Conservation (phyloP, 805 yeast species). For the Yarrowia phangngaensis region DNA sequence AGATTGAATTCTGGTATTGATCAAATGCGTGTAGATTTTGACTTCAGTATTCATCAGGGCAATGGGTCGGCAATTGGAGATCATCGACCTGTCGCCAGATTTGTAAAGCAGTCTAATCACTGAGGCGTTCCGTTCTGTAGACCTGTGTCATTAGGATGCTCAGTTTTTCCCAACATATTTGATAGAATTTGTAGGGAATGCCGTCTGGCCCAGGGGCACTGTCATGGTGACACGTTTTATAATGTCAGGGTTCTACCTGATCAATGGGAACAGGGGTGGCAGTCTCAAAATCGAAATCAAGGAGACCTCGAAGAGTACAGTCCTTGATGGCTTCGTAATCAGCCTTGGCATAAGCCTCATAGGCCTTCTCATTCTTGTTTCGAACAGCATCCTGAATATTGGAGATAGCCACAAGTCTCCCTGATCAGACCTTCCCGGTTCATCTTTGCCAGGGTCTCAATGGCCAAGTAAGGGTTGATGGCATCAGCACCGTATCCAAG, state of each 20-base stretch:
- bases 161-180: too few relatives aligned
- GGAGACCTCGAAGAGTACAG: slow-evolving; percentile 90
- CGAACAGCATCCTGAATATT: slow-evolving; percentile 97
- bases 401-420: slow-evolving; percentile 71
- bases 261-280: slow-evolving; percentile 82
- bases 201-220: too few relatives aligned
- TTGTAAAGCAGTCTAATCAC: too few relatives aligned
- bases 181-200: too few relatives aligned
- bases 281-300: slow-evolving; percentile 78
- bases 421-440: slow-evolving; percentile 65
- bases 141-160: too few relatives aligned
- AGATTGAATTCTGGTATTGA: too few relatives aligned
- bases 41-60: too few relatives aligned
- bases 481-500: slow-evolving; percentile 98
- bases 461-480: slow-evolving; percentile 86
- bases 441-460: slow-evolving; percentile 83
- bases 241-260: slow-evolving; percentile 99
- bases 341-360: slow-evolving; percentile 81
- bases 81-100: too few relatives aligned
- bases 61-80: too few relatives aligned
- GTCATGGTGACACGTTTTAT: too few relatives aligned
- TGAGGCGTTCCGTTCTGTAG: too few relatives aligned
- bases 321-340: slow-evolving; percentile 88
- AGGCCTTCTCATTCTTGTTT: slow-evolving; percentile 90
- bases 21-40: too few relatives aligned